Evolutionary conservation across 495 filamentous ascomycete genomes (phyloP).

Genomic region (Hypomontagnella monticulosa): DNA sequence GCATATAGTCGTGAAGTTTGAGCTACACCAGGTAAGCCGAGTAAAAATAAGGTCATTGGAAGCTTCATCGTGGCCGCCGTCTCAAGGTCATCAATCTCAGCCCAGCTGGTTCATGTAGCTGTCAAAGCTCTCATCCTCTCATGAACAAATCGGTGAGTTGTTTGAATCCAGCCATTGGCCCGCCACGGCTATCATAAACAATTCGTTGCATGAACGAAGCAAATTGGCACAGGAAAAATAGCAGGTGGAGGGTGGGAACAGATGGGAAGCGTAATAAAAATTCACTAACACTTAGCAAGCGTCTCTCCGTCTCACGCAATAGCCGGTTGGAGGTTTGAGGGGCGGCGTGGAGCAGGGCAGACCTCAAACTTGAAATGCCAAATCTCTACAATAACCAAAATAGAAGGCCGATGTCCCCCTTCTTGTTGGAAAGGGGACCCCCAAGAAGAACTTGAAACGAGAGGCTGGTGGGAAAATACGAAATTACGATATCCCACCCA

Average conservation of each 20-base stretch:
- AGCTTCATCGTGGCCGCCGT: constrained; percentile 36
- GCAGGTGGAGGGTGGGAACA: not conserved
- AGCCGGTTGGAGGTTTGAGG: constrained; percentile 17
- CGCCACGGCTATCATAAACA: constrained; percentile 25
- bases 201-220: constrained; percentile 16
- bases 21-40: constrained; percentile 41
- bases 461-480: constrained; percentile 33
- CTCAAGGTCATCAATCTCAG: constrained; percentile 24
- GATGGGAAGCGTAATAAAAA: constrained; percentile 6
- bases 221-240: constrained; percentile 10
- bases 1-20: constrained; percentile 23
- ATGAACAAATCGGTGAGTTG: constrained; percentile 19
- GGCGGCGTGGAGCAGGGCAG: constrained; percentile 17
- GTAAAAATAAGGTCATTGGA: constrained; percentile 19
- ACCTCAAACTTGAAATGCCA: constrained; percentile 36
- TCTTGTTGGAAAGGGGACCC: constrained; percentile 16
- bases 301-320: constrained; percentile 15
- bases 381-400: constrained; percentile 1
- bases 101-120: constrained; percentile 22
- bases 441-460: constrained; percentile 38
- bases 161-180: constrained; percentile 32
- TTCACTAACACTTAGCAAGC: constrained; percentile 28
- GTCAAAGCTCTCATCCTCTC: constrained; percentile 21
- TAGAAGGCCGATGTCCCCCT: constrained; percentile 13
- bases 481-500: constrained; percentile 37